Evolutionary conservation across 495 filamentous ascomycete genomes (phyloP), one percentile per base, ranked within the genome.

Genomic region (Oidiodendron maius): DNA sequence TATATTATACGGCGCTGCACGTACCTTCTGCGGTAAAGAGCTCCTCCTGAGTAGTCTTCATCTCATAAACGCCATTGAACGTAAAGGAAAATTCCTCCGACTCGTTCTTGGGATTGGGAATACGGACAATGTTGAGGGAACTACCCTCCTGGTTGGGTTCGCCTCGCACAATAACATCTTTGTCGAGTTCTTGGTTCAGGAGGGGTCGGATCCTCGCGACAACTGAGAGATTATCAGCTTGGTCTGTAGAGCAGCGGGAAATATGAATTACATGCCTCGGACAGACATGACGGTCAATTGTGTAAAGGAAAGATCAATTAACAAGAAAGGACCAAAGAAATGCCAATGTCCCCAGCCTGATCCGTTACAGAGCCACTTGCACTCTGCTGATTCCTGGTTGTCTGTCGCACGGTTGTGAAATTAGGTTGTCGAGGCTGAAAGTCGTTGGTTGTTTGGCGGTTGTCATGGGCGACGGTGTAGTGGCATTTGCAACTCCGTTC

Each of bases 51-150:
- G 85, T 78, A 2, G 85, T 81, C 37, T 77, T 64, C 49, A 82
- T 76, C 52, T 86, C 87, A 64, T 96, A 96, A 30, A 96, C 91
- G 37, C 86, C 78, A 72, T 90, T 96, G 77, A 97, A 98, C 23
- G 91, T 82, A 60, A 97, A 98, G 18, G 86, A 85, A 65, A 91
- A 98, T 50, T 87, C 83, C 61, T 98, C 93, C 4, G 77, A 71
- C 51, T 86, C 86, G 52, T 96, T 96, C 70, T 91, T 95, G 0
- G 91, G 91, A 64, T 89, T 97, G 17, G 93, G 93, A 59, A 98
- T 95, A 53, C 87, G 84, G 53, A 98, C 81, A 11, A 90, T 64
- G 10, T 80, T 91, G 46, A 61, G 61, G 4, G 70, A 64, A 53
- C 63, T 75, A 9, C 79, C 77, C 28, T 84, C 78, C 4, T 79